Percentiles rank a stretch among this genome's conserved stretches.
phyloP scores from a whole-genome alignment of 345 rosid species.

The Angophora floribunda region DNA sequence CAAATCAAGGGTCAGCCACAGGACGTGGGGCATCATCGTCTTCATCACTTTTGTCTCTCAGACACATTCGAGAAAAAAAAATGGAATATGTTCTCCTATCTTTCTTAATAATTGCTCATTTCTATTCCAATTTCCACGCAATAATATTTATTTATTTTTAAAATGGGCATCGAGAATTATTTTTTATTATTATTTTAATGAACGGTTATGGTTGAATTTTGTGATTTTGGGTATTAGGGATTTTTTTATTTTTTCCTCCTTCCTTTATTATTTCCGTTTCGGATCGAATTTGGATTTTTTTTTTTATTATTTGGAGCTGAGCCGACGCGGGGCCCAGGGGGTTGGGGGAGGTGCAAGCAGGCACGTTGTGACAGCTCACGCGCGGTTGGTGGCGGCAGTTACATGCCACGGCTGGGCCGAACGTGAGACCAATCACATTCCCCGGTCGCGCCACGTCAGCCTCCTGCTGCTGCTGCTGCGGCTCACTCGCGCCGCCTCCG shows the following conservation, averaged over 20 bases:
- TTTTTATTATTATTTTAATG: accelerated
- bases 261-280: neutral
- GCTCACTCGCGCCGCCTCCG: constrained; percentile 5
- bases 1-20: neutral
- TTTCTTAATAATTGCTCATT: neutral
- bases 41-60: neutral
- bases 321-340: no score
- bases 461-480: no score
- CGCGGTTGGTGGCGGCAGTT: constrained; percentile 32
- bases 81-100: neutral
- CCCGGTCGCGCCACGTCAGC: constrained; percentile 36
- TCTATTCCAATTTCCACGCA: neutral
- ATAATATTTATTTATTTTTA: no score
- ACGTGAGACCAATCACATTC: constrained; percentile 56
- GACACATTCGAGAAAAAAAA: neutral
- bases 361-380: constrained; percentile 58
- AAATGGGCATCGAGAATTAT: neutral
- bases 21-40: neutral
- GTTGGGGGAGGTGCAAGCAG: constrained; percentile 9
- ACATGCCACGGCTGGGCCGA: neutral
- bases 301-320: no score
- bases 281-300: neutral
- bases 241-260: no score
- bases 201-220: neutral
- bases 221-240: neutral